A percentile compares a stretch with the other conserved stretches of the same genome.
These are phyloP conservation scores for Akebia trifoliata DNA, from an alignment of 164 flowering plant genomes.

Conservation along the genomic window DNA sequence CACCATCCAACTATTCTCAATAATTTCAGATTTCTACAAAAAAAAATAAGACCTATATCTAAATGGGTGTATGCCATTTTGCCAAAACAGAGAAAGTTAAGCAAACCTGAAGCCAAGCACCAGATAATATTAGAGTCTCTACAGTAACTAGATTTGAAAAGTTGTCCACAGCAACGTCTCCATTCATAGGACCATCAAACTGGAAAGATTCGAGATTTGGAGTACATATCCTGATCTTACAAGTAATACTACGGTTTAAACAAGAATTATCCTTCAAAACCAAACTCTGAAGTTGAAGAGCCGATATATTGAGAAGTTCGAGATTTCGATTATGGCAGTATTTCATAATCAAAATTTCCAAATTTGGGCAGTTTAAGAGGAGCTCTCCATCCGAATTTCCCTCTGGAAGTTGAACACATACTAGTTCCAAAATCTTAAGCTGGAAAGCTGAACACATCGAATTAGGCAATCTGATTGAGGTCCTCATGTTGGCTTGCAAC, in stretches of 20 bases:
- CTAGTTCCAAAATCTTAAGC: neutral
- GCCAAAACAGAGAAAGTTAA: too few species aligned
- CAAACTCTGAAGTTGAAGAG: neutral
- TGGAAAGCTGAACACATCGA: neutral
- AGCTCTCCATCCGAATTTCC: neutral
- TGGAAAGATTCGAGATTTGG: conserved; percentile 3
- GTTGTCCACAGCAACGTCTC: neutral
- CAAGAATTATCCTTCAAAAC: neutral
- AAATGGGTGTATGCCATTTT: too few species aligned
- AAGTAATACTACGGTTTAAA: neutral
- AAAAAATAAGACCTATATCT: too few species aligned
- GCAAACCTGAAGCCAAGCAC: too few species aligned
- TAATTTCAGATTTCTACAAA: too few species aligned
- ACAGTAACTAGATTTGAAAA: neutral
- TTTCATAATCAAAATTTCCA: neutral
- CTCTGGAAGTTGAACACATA: neutral
- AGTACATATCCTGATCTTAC: neutral
- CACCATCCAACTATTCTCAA: too few species aligned
- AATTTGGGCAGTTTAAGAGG: neutral
- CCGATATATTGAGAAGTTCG: neutral
- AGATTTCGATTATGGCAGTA: neutral
- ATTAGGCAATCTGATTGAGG: neutral
- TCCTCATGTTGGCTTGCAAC: neutral
- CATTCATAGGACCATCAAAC: neutral
- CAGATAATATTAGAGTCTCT: too few species aligned